A percentile compares a stretch with the other conserved stretches of the same genome.
Conservation (phyloP, 1,284 basidiomycete genomes). For the Ceratobasidium sp. region DNA sequence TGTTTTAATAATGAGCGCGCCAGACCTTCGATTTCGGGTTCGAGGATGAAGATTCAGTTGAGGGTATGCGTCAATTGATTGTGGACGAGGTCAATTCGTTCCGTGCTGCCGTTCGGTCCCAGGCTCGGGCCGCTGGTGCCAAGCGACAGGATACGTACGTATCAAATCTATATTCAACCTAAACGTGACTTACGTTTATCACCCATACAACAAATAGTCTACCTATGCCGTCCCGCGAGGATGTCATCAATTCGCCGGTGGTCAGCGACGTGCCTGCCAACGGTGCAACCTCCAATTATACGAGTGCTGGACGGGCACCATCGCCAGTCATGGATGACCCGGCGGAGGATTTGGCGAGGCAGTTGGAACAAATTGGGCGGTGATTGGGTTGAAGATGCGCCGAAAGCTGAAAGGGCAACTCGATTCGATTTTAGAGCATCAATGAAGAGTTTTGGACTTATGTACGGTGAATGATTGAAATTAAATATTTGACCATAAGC, state of each 20-base stretch:
- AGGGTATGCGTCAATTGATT: conserved; percentile 97
- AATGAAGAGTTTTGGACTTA: not conserved
- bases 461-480: not conserved
- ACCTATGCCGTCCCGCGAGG: conserved; percentile 79
- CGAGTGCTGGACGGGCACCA: conserved; percentile 56
- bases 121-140: conserved; percentile 74
- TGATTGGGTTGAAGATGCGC: not conserved
- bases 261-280: conserved; percentile 71
- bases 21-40: conserved; percentile 98
- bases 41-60: conserved; percentile 94
- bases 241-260: conserved; percentile 79
- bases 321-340: conserved; percentile 84
- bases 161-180: not conserved
- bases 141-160: conserved; percentile 76
- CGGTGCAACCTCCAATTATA: conserved; percentile 76
- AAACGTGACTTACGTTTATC: not conserved
- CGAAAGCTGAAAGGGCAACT: not conserved
- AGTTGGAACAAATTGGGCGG: conserved; percentile 65
- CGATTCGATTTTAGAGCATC: not conserved
- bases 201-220: conserved; percentile 52
- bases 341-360: conserved; percentile 84
- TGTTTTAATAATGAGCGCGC: conserved; percentile 36
- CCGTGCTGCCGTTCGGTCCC: conserved; percentile 83
- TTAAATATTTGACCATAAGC: not conserved
- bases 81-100: conserved; percentile 93